Conservation (phyloP, 2,329 filamentous ascomycete species). For the Fusarium aywerte region DNA sequence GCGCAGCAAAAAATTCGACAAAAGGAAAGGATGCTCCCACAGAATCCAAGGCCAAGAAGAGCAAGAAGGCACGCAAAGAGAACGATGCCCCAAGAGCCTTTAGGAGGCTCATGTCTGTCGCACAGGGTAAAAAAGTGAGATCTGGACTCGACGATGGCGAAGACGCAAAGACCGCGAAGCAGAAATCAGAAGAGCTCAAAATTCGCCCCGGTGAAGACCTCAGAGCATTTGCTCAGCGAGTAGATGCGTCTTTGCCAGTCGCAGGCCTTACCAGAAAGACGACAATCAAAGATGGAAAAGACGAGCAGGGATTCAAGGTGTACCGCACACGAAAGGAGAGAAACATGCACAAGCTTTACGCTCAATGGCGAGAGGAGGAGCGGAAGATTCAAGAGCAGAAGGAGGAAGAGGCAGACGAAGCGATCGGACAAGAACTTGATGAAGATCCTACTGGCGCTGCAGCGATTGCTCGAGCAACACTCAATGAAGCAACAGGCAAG, state of each 20-base stretch:
- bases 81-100: conserved; percentile 93
- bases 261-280: conserved; percentile 74
- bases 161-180: conserved; percentile 40
- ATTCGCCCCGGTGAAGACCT: conserved; percentile 88
- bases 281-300: conserved; percentile 66
- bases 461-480: conserved; percentile 58
- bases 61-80: conserved; percentile 58
- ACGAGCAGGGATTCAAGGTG: conserved; percentile 72
- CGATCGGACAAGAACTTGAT: conserved; percentile 71
- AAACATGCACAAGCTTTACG: conserved; percentile 82
- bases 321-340: conserved; percentile 84
- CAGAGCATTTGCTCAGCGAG: conserved; percentile 82
- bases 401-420: conserved; percentile 72
- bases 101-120: conserved; percentile 81
- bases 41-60: conserved; percentile 55
- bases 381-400: conserved; percentile 70
- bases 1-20: neutral
- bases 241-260: conserved; percentile 85
- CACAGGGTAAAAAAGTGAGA: conserved; percentile 67
- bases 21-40: conserved; percentile 38
- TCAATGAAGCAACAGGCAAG: conserved; percentile 46
- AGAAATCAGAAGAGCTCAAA: conserved; percentile 59
- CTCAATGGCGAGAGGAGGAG: conserved; percentile 78
- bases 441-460: conserved; percentile 64
- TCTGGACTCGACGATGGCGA: conserved; percentile 78